phyloP scores from a whole-genome alignment of 805 yeast species.

The Metahyphopichia silvanorum region DNA sequence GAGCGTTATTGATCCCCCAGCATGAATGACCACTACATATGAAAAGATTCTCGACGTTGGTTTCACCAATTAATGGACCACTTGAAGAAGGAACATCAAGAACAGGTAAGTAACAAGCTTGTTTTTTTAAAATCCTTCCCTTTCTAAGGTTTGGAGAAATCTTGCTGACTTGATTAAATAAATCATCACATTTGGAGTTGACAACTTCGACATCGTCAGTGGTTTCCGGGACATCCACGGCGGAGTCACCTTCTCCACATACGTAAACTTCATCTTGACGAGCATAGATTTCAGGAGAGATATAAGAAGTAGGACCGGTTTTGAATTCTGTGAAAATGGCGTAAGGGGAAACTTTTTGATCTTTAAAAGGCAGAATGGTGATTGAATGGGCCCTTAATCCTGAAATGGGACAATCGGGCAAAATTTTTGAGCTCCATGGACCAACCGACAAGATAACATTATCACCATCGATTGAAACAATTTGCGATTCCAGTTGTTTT shows the following conservation, averaged over 20 bases:
- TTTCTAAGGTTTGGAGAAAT: constrained; percentile 64
- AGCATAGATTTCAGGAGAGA: constrained; percentile 92
- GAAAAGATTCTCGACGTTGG: constrained; percentile 74
- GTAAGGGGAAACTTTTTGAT: constrained; percentile 75
- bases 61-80: constrained; percentile 93
- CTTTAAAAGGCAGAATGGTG: constrained; percentile 77
- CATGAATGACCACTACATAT: constrained; percentile 94
- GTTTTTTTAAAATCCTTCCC: constrained; percentile 77
- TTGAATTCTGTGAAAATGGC: constrained; percentile 92
- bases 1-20: constrained; percentile 99
- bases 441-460: constrained; percentile 86
- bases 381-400: constrained; percentile 95
- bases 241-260: constrained; percentile 95
- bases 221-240: constrained; percentile 88
- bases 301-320: constrained; percentile 62
- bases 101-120: constrained; percentile 95
- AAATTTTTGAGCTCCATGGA: constrained; percentile 92
- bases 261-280: constrained; percentile 94
- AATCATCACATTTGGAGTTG: constrained; percentile 80
- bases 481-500: constrained; percentile 23
- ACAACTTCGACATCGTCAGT: constrained; percentile 92
- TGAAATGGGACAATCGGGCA: constrained; percentile 91
- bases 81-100: constrained; percentile 87
- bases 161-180: constrained; percentile 77
- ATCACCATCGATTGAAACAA: constrained; percentile 54